phyloP scores from a whole-genome alignment of 345 rosid species.

The Populus ilicifolia region DNA sequence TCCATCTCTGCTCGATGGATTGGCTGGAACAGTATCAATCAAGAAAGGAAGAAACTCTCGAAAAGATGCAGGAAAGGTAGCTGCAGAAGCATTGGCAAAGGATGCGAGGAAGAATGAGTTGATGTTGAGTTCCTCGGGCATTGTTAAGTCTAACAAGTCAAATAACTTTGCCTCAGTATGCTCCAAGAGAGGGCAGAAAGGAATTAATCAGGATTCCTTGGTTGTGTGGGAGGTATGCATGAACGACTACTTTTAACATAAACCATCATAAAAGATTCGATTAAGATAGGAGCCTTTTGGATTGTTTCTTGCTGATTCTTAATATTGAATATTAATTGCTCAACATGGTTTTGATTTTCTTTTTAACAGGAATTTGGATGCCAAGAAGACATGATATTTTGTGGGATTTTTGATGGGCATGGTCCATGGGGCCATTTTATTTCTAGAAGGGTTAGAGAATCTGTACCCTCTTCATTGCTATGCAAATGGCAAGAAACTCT shows the following conservation, averaged over 20 bases:
- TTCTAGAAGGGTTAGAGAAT: slow-evolving; percentile 53
- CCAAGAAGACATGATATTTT: slow-evolving; percentile 77
- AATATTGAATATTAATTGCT: background rate
- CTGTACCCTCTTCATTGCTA: slow-evolving; percentile 55
- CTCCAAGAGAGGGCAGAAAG: slow-evolving; percentile 80
- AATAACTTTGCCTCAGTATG: slow-evolving; percentile 54
- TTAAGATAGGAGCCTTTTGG: too few species aligned
- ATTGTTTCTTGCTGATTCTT: too few species aligned
- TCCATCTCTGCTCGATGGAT: slow-evolving; percentile 60
- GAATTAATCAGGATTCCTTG: slow-evolving; percentile 72
- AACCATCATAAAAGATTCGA: too few species aligned
- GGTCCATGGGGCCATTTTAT: slow-evolving; percentile 91
- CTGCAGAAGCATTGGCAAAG: slow-evolving; percentile 63
- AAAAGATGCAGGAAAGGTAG: slow-evolving; percentile 51
- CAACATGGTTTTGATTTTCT: background rate
- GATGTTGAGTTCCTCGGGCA: slow-evolving; percentile 54
- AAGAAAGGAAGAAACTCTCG: slow-evolving; percentile 45
- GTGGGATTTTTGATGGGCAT: slow-evolving; percentile 93
- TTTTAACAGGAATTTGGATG: slow-evolving; percentile 67
- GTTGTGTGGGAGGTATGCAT: slow-evolving; percentile 75
- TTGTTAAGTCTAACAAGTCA: slow-evolving; percentile 43
- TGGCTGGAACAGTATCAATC: slow-evolving; percentile 51
- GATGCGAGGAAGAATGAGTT: slow-evolving; percentile 62
- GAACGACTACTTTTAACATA: too few species aligned
- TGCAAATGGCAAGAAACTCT: slow-evolving; percentile 75